A percentile compares a stretch with the other conserved stretches of the same genome.
Conservation (phyloP, 1,284 basidiomycete genomes). For the Exobasidium rhododendri region DNA sequence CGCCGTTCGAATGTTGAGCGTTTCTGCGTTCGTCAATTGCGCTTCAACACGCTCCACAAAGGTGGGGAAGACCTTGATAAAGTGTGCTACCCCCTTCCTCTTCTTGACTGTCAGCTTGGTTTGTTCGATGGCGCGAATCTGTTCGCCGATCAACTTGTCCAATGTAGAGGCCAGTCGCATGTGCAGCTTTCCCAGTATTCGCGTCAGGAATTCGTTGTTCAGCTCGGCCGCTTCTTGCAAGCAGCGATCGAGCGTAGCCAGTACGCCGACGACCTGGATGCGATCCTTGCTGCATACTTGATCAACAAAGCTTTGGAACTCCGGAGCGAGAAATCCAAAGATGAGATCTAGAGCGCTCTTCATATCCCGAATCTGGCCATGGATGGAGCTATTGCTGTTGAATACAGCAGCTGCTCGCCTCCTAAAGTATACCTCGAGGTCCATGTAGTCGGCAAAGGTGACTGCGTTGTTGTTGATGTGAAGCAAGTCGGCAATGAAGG, state of each 20-base stretch:
- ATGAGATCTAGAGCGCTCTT: constrained; percentile 79
- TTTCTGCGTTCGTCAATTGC: constrained; percentile 67
- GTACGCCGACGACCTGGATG: constrained; percentile 81
- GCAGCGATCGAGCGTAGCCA: constrained; percentile 75
- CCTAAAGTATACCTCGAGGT: constrained; percentile 87
- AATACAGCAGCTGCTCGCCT: constrained; percentile 68
- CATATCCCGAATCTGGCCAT: constrained; percentile 42
- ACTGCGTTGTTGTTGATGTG: constrained; percentile 74
- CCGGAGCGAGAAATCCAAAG: constrained; percentile 83
- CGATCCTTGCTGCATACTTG: constrained; percentile 70
- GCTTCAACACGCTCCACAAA: constrained; percentile 80
- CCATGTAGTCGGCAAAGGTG: constrained; percentile 95
- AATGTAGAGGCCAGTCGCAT: constrained; percentile 50
- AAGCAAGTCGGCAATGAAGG: constrained; percentile 85
- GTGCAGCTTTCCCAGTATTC: constrained; percentile 76
- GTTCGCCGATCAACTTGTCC: constrained; percentile 60
- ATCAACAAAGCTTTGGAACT: constrained; percentile 82
- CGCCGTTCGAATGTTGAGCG: constrained; percentile 69
- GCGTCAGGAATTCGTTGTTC: constrained; percentile 71
- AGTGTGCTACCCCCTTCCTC: constrained; percentile 84
- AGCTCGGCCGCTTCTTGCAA: constrained; percentile 73
- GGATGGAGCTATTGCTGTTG: constrained; percentile 12
- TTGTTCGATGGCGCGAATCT: constrained; percentile 73
- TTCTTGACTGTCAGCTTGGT: constrained; percentile 89
- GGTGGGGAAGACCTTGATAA: constrained; percentile 81